Evolutionary conservation across 345 rosid species (phyloP).

Genomic region (Aurinia saxatilis): DNA sequence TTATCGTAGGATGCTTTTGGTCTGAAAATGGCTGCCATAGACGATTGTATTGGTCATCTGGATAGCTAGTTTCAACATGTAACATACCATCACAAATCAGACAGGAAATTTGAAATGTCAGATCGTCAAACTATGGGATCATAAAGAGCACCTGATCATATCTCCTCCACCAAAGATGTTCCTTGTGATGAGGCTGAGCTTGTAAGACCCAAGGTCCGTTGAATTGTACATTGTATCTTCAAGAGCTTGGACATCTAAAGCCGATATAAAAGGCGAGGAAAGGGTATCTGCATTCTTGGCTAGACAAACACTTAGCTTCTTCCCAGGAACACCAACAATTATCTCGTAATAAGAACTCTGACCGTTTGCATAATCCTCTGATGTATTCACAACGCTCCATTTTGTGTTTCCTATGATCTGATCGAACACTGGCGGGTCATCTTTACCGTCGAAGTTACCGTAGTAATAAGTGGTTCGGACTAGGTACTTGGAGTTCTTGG

Average conservation of each 20-base stretch:
- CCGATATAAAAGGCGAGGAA: conserved; percentile 69
- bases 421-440: conserved; percentile 73
- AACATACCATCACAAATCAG: conserved; percentile 15
- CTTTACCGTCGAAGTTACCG: conserved; percentile 72
- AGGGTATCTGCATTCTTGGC: conserved; percentile 56
- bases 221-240: conserved; percentile 63
- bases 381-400: conserved; percentile 75
- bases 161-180: conserved; percentile 43
- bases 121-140: not conserved
- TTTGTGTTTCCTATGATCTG: conserved; percentile 72
- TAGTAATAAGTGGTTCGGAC: conserved; percentile 68
- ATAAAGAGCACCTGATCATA: conserved; percentile 42
- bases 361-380: conserved; percentile 66
- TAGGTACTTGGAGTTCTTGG: conserved; percentile 57
- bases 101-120: not conserved
- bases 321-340: conserved; percentile 36
- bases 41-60: conserved; percentile 63
- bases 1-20: conserved; percentile 26
- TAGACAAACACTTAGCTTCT: conserved; percentile 56
- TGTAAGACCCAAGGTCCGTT: conserved; percentile 41
- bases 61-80: conserved; percentile 50
- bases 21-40: conserved; percentile 71
- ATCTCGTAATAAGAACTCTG: conserved; percentile 67
- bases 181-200: conserved; percentile 57
- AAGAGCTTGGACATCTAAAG: conserved; percentile 55